A percentile compares a stretch with the other conserved stretches of the same genome.
phyloP scores from a whole-genome alignment of 2,329 filamentous ascomycete species.

The Pseudocercospora macadamiae region DNA sequence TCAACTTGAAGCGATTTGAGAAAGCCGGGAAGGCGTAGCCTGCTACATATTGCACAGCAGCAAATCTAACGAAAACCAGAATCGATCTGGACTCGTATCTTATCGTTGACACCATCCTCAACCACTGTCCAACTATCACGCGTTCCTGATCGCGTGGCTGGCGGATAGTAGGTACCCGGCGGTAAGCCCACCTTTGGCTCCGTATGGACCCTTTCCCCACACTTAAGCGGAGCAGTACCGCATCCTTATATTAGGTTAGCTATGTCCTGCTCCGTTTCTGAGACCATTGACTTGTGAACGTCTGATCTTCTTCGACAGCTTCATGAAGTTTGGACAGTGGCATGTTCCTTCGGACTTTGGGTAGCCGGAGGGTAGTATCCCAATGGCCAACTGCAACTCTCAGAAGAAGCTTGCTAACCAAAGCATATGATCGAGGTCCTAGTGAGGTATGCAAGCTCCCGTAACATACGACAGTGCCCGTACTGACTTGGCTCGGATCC shows the following conservation, averaged over 20 bases:
- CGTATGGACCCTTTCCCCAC: conserved; percentile 1
- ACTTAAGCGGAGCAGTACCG: conserved; percentile 9
- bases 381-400: not conserved
- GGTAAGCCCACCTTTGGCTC: not conserved
- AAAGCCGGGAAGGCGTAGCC: not conserved
- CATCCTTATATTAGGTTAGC: not conserved
- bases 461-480: not conserved
- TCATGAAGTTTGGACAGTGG: conserved; percentile 23
- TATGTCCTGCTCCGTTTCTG: not conserved
- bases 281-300: not conserved
- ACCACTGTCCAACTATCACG: not conserved
- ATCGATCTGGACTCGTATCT: not conserved
- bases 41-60: conserved; percentile 7
- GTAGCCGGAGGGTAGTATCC: conserved; percentile 23
- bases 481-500: not conserved
- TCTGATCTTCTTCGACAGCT: conserved; percentile 10
- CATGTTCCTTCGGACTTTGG: conserved; percentile 30
- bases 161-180: not conserved
- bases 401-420: conserved; percentile 30
- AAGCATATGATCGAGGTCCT: conserved; percentile 36
- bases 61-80: conserved; percentile 5
- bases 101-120: not conserved
- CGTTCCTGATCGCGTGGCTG: not conserved
- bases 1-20: not conserved
- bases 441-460: conserved; percentile 27